These are phyloP conservation scores for Aspergillus kassunensis DNA, from an alignment of 495 filamentous ascomycete species.

Conservation along the genomic window DNA sequence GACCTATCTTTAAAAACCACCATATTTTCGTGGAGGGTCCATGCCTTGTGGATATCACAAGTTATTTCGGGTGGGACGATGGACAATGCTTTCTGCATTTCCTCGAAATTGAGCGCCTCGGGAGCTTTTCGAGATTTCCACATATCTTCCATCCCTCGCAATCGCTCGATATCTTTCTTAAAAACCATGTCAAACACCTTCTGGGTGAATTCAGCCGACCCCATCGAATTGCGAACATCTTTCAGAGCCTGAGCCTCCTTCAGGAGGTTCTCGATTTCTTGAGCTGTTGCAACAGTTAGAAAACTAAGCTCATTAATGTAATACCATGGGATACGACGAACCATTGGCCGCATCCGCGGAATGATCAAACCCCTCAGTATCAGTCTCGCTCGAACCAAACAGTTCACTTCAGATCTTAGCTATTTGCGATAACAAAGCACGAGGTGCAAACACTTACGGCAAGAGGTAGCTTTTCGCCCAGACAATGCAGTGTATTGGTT, in stretches of 20 bases:
- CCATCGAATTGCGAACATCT: constrained; percentile 77
- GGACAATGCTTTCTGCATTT: constrained; percentile 44
- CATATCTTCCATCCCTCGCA: constrained; percentile 92
- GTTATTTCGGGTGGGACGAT: constrained; percentile 52
- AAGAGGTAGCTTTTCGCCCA: constrained; percentile 97
- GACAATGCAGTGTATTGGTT: constrained; percentile 99
- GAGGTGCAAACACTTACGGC: constrained; percentile 47
- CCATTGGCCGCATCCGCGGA: constrained; percentile 78
- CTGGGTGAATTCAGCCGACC: constrained; percentile 69
- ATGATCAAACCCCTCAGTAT: constrained; percentile 63
- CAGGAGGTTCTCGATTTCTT: constrained; percentile 82
- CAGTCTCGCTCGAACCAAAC: constrained; percentile 87
- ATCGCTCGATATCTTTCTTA: constrained; percentile 73
- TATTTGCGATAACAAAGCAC: too few species aligned
- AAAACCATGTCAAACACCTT: constrained; percentile 94
- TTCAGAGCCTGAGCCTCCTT: constrained; percentile 79
- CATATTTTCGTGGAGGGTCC: constrained; percentile 78
- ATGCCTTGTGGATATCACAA: constrained; percentile 67
- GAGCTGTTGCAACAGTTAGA: constrained; percentile 44
- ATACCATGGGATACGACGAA: constrained; percentile 19
- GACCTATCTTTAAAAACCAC: constrained; percentile 79
- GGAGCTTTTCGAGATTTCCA: constrained; percentile 84
- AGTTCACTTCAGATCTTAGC: constrained; percentile 57
- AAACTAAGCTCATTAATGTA: neutral
- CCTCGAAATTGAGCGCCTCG: constrained; percentile 63